These are phyloP conservation scores for Aspergillus hiratsukae DNA, from an alignment of 2,329 filamentous ascomycete genomes.

Conservation along the genomic window DNA sequence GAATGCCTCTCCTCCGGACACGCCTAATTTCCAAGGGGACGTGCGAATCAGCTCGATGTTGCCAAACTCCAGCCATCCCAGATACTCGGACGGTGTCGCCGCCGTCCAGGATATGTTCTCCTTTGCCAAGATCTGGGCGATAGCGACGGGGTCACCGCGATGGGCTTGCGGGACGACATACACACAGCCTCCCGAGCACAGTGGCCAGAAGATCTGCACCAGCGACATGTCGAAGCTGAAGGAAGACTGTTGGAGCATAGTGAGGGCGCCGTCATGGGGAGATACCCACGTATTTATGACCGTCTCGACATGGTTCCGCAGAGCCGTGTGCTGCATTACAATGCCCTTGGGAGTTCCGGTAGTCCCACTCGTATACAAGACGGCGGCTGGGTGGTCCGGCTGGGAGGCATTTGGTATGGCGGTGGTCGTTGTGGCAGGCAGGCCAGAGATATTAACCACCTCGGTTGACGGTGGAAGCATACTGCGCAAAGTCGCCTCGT, in stretches of 20 bases:
- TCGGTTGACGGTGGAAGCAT: neutral
- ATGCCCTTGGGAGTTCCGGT: slow-evolving; percentile 42
- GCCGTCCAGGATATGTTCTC: neutral
- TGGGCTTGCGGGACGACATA: neutral
- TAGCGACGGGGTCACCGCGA: neutral
- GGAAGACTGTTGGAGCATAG: too few relatives aligned
- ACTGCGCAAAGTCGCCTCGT: neutral
- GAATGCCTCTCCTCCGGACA: neutral
- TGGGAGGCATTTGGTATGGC: too few relatives aligned
- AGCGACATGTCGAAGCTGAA: neutral
- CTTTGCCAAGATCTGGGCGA: neutral
- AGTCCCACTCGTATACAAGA: slow-evolving; percentile 32
- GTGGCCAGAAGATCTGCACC: neutral
- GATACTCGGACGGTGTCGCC: too few relatives aligned
- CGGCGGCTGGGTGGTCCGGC: too few relatives aligned
- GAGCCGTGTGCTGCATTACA: slow-evolving; percentile 19
- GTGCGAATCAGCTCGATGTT: too few relatives aligned
- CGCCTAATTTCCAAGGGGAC: neutral
- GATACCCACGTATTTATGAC: slow-evolving; percentile 2
- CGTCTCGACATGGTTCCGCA: slow-evolving; percentile 21
- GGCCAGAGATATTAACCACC: neutral
- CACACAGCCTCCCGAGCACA: neutral
- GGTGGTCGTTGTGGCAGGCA: too few relatives aligned
- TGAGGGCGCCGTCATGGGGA: too few relatives aligned
- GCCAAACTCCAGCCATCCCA: too few relatives aligned